These are phyloP conservation scores for Puccinia triticina DNA, from an alignment of 1,284 basidiomycete genomes.

Conservation along the genomic window DNA sequence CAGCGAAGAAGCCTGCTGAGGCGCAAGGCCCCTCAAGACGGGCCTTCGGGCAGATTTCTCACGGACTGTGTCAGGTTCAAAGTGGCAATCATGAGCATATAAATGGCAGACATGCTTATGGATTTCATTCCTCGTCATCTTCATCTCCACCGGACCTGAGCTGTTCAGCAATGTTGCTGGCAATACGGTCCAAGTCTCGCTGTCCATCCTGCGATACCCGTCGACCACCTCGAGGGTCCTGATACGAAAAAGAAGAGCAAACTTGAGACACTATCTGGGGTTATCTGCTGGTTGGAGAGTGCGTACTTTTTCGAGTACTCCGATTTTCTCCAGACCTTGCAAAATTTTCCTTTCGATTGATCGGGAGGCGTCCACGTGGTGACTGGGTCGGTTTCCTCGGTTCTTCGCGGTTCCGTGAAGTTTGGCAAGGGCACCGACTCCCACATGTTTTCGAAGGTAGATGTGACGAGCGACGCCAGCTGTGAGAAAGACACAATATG, in stretches of 20 bases:
- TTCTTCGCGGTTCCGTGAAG: conserved; percentile 95
- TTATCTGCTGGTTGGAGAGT: not conserved
- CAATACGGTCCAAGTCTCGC: conserved; percentile 97
- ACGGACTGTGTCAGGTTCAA: too few relatives aligned
- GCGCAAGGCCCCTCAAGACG: too few relatives aligned
- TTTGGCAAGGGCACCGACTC: conserved; percentile 92
- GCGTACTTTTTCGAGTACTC: conserved; percentile 80
- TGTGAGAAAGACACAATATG: conserved; percentile 59
- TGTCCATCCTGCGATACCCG: conserved; percentile 94
- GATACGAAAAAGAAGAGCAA: not conserved
- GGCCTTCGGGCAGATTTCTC: too few relatives aligned
- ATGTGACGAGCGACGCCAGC: conserved; percentile 98
- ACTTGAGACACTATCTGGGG: too few relatives aligned
- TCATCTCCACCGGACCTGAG: conserved; percentile 80
- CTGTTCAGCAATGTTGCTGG: conserved; percentile 90
- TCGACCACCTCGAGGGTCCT: conserved; percentile 86
- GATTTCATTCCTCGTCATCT: conserved; percentile 72
- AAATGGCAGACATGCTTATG: too few relatives aligned
- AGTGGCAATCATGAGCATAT: too few relatives aligned
- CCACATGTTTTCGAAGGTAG: conserved; percentile 99
- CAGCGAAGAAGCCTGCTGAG: too few relatives aligned
- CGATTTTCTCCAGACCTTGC: conserved; percentile 97
- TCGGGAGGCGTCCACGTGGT: conserved; percentile 85
- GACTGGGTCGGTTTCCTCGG: conserved; percentile 90
- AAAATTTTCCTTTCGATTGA: conserved; percentile 69